Percentiles rank a stretch among this genome's conserved stretches.
Evolutionary conservation across 192 early-diverging fungal genomes (phyloP).

Genomic region (Podochytrium sp.): DNA sequence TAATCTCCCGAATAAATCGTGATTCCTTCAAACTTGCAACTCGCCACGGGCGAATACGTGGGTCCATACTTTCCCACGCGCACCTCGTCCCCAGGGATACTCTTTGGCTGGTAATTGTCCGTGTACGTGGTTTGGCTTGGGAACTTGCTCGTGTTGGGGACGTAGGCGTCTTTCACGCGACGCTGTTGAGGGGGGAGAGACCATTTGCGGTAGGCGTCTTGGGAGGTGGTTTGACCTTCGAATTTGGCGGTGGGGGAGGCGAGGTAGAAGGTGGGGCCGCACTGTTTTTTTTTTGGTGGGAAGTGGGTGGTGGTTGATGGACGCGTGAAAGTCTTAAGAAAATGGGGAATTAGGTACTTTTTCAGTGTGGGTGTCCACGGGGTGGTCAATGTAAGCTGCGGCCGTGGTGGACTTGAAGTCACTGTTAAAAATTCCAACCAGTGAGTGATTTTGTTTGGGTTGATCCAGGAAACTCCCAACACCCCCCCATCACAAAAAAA

Average conservation of each 20-base stretch:
- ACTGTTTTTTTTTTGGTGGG: background rate
- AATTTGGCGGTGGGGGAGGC: conserved; percentile 36
- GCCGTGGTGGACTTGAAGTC: conserved; percentile 52
- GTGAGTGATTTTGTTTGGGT: too few relatives aligned
- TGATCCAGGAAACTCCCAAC: background rate
- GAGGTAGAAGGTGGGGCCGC: conserved; percentile 5
- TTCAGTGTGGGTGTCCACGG: background rate
- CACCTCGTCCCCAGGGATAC: conserved; percentile 2
- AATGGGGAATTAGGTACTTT: background rate
- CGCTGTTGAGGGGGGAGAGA: conserved; percentile 23
- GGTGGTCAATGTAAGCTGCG: conserved; percentile 46
- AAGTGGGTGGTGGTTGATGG: background rate
- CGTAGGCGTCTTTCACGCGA: conserved; percentile 30
- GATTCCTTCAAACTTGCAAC: conserved; percentile 46
- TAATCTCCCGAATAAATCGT: conserved; percentile 46
- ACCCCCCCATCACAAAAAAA: background rate
- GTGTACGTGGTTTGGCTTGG: conserved; percentile 42
- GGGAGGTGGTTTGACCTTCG: conserved; percentile 44
- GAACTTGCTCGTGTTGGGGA: conserved; percentile 43
- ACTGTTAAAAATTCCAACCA: conserved; percentile 32
- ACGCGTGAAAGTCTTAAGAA: background rate
- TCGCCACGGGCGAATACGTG: conserved; percentile 6
- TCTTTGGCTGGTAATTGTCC: conserved; percentile 36
- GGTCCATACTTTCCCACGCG: conserved; percentile 4
- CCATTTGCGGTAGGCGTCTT: conserved; percentile 43